These are phyloP conservation scores for Pyricularia pennisetigena DNA, from an alignment of 2,329 filamentous ascomycete species.

Conservation along the genomic window DNA sequence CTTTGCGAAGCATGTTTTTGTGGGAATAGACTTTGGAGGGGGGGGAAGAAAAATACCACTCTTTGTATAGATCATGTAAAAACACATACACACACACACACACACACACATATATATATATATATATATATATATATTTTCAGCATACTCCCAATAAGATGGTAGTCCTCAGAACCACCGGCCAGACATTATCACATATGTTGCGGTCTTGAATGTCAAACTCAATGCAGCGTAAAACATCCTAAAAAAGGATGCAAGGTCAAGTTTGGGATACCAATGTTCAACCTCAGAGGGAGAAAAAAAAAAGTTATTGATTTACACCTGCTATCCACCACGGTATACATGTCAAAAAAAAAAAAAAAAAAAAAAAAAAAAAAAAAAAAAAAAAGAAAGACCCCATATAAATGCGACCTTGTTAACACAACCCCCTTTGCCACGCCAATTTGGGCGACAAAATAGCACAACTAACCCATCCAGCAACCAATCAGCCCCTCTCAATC, in stretches of 20 bases:
- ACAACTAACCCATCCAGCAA: not conserved
- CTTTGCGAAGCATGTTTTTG: not conserved
- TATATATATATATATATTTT: too few relatives aligned
- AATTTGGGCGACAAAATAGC: not conserved
- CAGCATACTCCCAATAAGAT: too few relatives aligned
- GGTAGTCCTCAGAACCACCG: too few relatives aligned
- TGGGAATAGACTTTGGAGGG: too few relatives aligned
- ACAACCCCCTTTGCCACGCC: not conserved
- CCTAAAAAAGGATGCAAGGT: too few relatives aligned
- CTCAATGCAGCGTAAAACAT: too few relatives aligned
- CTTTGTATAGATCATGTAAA: not conserved
- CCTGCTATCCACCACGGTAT: not conserved
- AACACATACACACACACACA: too few relatives aligned
- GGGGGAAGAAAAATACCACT: not conserved
- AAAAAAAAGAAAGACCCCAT: not conserved
- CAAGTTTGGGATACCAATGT: too few relatives aligned
- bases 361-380: not conserved
- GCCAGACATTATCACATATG: too few relatives aligned
- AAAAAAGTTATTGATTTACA: not conserved
- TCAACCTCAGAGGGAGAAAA: not conserved
- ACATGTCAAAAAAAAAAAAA: not conserved
- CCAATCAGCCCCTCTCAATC: conserved; percentile 11
- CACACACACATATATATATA: too few relatives aligned
- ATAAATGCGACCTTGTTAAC: not conserved
- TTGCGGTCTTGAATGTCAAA: too few relatives aligned